Base-by-base conservation (phyloP, 495 filamentous ascomycete species). In the Aspergillus panamensis region DNA sequence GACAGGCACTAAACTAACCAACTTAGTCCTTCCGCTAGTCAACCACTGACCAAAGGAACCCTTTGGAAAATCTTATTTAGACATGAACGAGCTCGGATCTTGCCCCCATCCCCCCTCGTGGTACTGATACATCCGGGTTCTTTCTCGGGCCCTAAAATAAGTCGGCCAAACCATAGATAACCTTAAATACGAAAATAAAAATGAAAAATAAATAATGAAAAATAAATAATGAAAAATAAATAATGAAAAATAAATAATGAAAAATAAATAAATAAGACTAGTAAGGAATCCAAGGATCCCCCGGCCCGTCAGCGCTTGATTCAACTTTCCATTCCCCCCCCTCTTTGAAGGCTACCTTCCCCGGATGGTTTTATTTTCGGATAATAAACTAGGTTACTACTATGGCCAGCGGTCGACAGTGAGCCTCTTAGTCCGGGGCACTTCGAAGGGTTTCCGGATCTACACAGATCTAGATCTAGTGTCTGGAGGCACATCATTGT, bases 121-220 rank as follows among this genome's bases (percentile, higher is more conserved):
- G n/a, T 14, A 49, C 30, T 30, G 9, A 49, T 20, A 6, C 9
- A 45, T 19, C 31, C 14, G 19, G 37, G n/a, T n/a, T n/a, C n/a
- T n/a, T 20, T 16, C 43, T 42, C 53, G 54, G 54, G 49, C 20
- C 47, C 54, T 57, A 62, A 42, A 39, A 31, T 51, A 49, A 43
- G n/a, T 30, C 48, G 39, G 54, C 48, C 49, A 62, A 62, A 57
- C 59, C 43, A 55, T 57, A 57, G 59, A 62, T 62, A 62, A 58
- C 54, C 39, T 62, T 53, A 61, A 56, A 37, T n/a, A 25, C n/a
- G n/a, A n/a, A n/a, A n/a, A n/a, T n/a, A n/a, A n/a, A n/a, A 25
- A 25, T 25, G 5, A 2, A 20, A 37, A 17, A 43, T 32, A 19
- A 60, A 47, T 21, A 20, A 25, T 25, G 5, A 2, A 20, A 37